Conservation (phyloP, 2,329 filamentous ascomycete genomes). For the Paecilomyces variotii region DNA sequence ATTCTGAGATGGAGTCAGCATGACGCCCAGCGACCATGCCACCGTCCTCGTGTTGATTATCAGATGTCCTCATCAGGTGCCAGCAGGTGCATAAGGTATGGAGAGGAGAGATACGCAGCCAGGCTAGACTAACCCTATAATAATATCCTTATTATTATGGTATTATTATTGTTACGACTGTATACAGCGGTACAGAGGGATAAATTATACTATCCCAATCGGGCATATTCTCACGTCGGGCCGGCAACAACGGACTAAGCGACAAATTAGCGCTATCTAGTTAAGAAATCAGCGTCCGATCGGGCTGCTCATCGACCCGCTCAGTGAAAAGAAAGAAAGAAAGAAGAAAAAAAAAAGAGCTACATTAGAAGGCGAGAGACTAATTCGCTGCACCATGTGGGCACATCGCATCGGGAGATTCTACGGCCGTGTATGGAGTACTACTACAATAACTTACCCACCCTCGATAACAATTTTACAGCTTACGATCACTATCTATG, state of each 20-base stretch:
- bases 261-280: no score
- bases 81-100: background rate
- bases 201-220: background rate
- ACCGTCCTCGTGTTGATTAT: background rate
- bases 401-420: background rate
- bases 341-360: background rate
- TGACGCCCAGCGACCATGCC: background rate
- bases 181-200: background rate
- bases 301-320: background rate
- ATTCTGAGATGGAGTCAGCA: background rate
- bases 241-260: background rate
- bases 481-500: background rate
- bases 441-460: background rate
- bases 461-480: background rate
- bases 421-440: background rate
- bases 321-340: background rate
- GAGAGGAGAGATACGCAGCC: no score
- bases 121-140: no score
- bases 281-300: background rate
- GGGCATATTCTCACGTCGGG: background rate
- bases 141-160: background rate
- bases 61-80: background rate
- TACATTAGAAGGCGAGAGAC: background rate
- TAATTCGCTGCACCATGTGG: background rate
- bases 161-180: no score